A percentile compares a stretch with the other conserved stretches of the same genome.
phyloP scores from a whole-genome alignment of 2,329 filamentous ascomycete species.

The Penicillium corylophilum region DNA sequence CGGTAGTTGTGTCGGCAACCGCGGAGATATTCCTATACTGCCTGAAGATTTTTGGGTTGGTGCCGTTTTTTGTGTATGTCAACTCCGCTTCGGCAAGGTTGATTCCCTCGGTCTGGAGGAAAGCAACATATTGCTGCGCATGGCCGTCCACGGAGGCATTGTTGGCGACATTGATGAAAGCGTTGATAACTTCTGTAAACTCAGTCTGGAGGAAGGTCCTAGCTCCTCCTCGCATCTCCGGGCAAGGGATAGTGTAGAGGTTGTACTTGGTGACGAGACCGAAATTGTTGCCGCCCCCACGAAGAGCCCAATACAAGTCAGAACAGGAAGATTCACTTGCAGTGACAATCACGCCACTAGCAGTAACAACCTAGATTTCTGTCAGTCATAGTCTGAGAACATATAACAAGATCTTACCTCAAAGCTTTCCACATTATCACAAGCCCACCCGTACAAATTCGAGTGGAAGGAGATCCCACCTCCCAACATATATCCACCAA shows the following conservation, averaged over 20 bases:
- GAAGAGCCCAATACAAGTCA: constrained; percentile 44
- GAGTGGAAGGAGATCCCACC: constrained; percentile 38
- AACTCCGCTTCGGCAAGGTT: constrained; percentile 34
- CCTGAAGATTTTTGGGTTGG: constrained; percentile 37
- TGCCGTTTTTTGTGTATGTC: constrained; percentile 40
- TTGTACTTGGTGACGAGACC: constrained; percentile 42
- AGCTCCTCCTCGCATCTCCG: constrained; percentile 41
- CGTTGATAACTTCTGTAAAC: constrained; percentile 31
- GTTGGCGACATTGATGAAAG: constrained; percentile 33
- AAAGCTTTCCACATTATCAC: constrained; percentile 37
- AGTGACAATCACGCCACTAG: constrained; percentile 31
- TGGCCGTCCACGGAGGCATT: constrained; percentile 35
- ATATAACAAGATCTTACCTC: constrained; percentile 22
- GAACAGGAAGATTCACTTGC: constrained; percentile 29
- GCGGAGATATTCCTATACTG: constrained; percentile 36
- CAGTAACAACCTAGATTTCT: constrained; percentile 23
- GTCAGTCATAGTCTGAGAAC: neutral
- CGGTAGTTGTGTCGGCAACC: constrained; percentile 29
- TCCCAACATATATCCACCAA: constrained; percentile 23
- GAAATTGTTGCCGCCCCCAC: constrained; percentile 43
- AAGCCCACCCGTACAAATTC: constrained; percentile 35
- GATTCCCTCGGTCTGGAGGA: constrained; percentile 25
- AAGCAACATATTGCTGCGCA: constrained; percentile 36
- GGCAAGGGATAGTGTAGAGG: constrained; percentile 39
- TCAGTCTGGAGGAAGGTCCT: constrained; percentile 30